These are phyloP conservation scores for Penicillium olsonii DNA, from an alignment of 2,329 filamentous ascomycete genomes.

Conservation along the genomic window DNA sequence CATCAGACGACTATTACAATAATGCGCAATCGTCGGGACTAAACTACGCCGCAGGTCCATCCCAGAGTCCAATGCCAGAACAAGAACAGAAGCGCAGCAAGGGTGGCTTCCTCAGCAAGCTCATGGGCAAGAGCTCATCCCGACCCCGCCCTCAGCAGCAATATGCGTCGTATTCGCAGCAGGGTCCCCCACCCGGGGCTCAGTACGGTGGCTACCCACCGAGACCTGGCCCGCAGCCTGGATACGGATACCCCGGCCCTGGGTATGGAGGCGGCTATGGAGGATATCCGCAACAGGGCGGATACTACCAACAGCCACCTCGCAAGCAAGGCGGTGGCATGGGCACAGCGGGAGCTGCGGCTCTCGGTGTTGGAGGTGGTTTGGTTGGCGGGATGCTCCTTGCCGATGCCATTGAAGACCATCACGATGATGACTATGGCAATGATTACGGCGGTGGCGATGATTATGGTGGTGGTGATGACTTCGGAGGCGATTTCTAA, in stretches of 20 bases:
- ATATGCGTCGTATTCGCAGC: constrained; percentile 25
- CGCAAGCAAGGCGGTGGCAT: constrained; percentile 53
- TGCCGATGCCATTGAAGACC: constrained; percentile 64
- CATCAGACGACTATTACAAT: constrained; percentile 52
- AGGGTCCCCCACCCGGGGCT: constrained; percentile 27
- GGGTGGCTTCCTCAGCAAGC: constrained; percentile 54
- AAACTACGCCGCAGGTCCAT: constrained; percentile 7
- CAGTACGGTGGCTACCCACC: constrained; percentile 37
- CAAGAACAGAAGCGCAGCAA: constrained; percentile 43
- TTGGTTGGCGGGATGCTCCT: constrained; percentile 75
- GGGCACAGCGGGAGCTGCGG: constrained; percentile 72
- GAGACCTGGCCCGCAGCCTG: constrained; percentile 16
- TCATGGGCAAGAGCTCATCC: constrained; percentile 50
- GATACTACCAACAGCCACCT: constrained; percentile 46
- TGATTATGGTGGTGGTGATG: constrained; percentile 36
- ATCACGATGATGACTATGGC: constrained; percentile 43
- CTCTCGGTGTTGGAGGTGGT: constrained; percentile 78
- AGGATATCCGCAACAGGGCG: constrained; percentile 35
- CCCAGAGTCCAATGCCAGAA: constrained; percentile 31
- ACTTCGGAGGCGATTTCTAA: constrained; percentile 31
- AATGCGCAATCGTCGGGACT: constrained; percentile 20
- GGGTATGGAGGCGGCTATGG: constrained; percentile 33
- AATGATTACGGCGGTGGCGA: constrained; percentile 31
- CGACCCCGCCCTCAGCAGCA: constrained; percentile 28
- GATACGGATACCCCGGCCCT: constrained; percentile 14